Conservation (phyloP, 208 protist genomes). For the Trichomonas tenax region DNA sequence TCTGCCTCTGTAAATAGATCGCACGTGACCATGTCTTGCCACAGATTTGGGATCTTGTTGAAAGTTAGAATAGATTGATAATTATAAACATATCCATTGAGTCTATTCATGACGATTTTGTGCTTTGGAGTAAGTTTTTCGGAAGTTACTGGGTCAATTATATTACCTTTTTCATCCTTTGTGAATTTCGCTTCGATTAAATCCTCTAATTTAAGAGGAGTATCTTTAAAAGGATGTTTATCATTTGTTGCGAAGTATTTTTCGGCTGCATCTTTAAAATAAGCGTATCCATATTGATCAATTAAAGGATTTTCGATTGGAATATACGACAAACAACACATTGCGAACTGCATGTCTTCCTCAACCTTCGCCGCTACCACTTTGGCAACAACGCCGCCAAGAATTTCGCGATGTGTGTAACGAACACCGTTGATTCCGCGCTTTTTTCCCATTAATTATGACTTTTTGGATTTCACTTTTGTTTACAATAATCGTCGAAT, state of each 20-base stretch:
- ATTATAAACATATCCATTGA: neutral
- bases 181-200: neutral
- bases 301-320: neutral
- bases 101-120: neutral
- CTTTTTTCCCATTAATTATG: constrained; percentile 7
- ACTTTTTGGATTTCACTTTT: too few relatives aligned
- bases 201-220: neutral
- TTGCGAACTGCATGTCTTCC: neutral
- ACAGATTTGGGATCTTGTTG: neutral
- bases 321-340: neutral
- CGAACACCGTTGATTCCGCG: neutral
- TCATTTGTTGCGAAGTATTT: neutral
- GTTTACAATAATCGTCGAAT: too few relatives aligned
- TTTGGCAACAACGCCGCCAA: too few relatives aligned
- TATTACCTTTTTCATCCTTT: neutral
- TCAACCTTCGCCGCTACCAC: neutral
- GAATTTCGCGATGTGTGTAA: neutral
- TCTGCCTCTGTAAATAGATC: neutral
- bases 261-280: neutral
- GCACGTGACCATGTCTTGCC: neutral
- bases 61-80: neutral
- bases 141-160: neutral
- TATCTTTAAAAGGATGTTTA: neutral
- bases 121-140: neutral
- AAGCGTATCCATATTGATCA: neutral